Evolutionary conservation across 345 rosid genomes (phyloP), one percentile per base, ranked within the genome.

Genomic region (Hibiscus mutabilis): DNA sequence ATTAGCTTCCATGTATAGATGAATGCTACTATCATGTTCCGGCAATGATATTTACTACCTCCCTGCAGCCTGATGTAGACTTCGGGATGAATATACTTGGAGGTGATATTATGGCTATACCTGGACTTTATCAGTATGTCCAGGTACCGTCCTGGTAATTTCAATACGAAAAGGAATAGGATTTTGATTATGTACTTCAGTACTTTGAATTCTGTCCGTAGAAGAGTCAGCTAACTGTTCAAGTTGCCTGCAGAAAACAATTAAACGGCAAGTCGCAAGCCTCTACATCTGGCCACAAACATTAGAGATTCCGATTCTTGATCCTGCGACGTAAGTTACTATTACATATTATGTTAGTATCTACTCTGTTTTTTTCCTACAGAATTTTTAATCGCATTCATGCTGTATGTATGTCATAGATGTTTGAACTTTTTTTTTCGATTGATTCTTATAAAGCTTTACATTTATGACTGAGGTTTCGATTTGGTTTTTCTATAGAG

Each of bases 271-370:
- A 69, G 81, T 88, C 68, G 88, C 92, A 31, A 74, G 75, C 75
- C 77, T 86, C 75, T 88, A 81, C 77, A 85, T 87, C 13, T 88
- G 96, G 96, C 96, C 96, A 22, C 89, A 80, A 73, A 85, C 78
- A 24, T 85, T 85, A 25, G 91, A 90, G 51, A 84, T 88, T 40
- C 86, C 87, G 21, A 75, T 88, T 60, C 88, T 90, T 62, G 96
- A 90, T 73, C 57, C 81, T 70, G 85, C 91, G 4, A 44, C 35
- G 73, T 57, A 69, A 55, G 73, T 69, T 19, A 11, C 6, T 52
- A 16, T 46, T 46, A 12, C 51, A 46, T 35, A 35, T 5, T 35
- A 35, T 35, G 40, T 35, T 35, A 35, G 40, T 35, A 35, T 35
- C 40, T 35, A 5, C 8, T 35, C 40, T 35, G 31, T 35, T 35